A percentile compares a stretch with the other conserved stretches of the same genome.
Conservation (phyloP, 2,329 filamentous ascomycete genomes). For the Diplocarpon mali region DNA sequence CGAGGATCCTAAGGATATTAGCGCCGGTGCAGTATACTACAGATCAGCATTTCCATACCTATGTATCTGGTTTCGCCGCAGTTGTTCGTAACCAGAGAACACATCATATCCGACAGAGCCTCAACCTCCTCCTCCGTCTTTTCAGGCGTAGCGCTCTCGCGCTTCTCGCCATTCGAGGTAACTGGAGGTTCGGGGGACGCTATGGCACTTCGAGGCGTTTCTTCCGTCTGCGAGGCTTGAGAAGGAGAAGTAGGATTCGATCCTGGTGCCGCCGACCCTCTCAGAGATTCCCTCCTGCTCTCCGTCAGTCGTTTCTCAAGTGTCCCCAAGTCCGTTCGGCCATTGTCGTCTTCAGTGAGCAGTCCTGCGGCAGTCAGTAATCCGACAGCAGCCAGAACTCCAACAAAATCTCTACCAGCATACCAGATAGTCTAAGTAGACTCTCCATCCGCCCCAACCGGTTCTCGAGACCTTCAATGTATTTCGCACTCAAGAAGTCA, state of each 20-base stretch:
- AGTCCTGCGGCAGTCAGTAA: constrained; percentile 42
- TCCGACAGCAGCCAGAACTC: constrained; percentile 9
- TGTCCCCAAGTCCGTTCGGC: constrained; percentile 76
- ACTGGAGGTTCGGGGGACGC: constrained; percentile 36
- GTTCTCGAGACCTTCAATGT: constrained; percentile 94
- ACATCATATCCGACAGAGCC: constrained; percentile 95
- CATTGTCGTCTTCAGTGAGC: constrained; percentile 73
- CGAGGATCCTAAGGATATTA: constrained; percentile 58
- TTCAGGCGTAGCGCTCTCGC: constrained; percentile 29
- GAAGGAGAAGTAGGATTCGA: constrained; percentile 26
- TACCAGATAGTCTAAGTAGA: constrained; percentile 70
- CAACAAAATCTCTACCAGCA: constrained; percentile 11
- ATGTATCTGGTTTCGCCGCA: constrained; percentile 93
- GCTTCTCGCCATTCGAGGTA: constrained; percentile 10
- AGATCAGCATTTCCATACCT: constrained; percentile 41
- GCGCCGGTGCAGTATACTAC: constrained; percentile 53
- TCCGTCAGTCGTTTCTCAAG: constrained; percentile 66
- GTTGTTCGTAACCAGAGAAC: constrained; percentile 89
- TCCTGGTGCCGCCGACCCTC: constrained; percentile 21
- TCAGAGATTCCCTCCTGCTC: constrained; percentile 36
- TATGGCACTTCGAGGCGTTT: constrained; percentile 36
- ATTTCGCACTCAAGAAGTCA: constrained; percentile 62
- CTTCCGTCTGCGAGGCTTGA: constrained; percentile 35
- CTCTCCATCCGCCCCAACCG: constrained; percentile 93
- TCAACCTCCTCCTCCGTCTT: constrained; percentile 64